Base-by-base conservation (phyloP, 768 basidiomycete species). In the Cytidiella melzeri region DNA sequence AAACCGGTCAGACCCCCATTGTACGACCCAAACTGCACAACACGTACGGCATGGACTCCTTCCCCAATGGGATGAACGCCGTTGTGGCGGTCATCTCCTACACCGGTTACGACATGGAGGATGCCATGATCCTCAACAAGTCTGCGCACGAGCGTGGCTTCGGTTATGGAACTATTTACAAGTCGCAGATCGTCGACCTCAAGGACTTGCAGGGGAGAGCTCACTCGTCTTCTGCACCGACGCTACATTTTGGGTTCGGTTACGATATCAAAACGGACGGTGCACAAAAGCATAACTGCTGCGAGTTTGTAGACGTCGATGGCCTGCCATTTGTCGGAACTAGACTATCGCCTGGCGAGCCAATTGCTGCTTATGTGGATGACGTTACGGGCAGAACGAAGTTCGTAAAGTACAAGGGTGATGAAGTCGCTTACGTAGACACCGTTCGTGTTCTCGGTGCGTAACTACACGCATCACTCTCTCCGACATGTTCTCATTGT, bases 31-130 rank as follows among this genome's bases (percentile, higher is more conserved):
- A 73, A 21, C 69, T 98, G 37, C 92, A 98, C 71, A 87, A 93
- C 61, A 82, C 84, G 3, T 99, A 98, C 68, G 95, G 90, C 40
- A 96, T 99, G 88, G 96, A 99, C 67, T 81, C 89, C 26, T 99
- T 93, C 77, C 96, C 96, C 1, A 98, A 94, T 59, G 96, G 96
- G 13, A 97, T 88, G 40, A 99, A 99, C 66, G 96, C 96, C 18
- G 75, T 99, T 52, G 96, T 99, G 43, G 96, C 96, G n/a, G 96
- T 99, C 62, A 98, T 99, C 59, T 99, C 96, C 1, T 99, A 99
- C 64, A 99, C 96, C 3, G 96, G 96, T 3, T 99, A 99, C 68
- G 96, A 99, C 66, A 99, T 99, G 96, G 96, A 99, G 70, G 96
- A 99, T 60, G 96, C 96, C 57, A 99, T 99, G 96, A 99, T 99